Evolutionary conservation across 2,329 filamentous ascomycete species (phyloP).

Genomic region (Calonectria naviculata): DNA sequence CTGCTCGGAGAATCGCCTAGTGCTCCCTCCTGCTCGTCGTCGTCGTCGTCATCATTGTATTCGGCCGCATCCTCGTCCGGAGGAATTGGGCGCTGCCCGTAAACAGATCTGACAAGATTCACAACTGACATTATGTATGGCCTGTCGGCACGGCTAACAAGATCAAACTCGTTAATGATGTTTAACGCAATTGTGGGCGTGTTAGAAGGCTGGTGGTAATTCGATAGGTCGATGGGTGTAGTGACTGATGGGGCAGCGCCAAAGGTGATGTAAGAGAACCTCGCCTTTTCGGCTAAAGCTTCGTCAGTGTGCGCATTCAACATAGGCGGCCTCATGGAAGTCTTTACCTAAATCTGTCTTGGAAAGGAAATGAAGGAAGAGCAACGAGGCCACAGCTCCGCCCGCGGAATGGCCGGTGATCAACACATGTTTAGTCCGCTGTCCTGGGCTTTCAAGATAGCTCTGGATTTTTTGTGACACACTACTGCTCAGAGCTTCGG

Average conservation of each 20-base stretch:
- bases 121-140: slow-evolving; percentile 35
- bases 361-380: slow-evolving; percentile 30
- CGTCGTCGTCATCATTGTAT: not conserved
- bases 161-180: slow-evolving; percentile 39
- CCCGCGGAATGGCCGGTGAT: slow-evolving; percentile 39
- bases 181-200: slow-evolving; percentile 29
- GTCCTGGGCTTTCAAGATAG: not conserved
- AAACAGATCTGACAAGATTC: slow-evolving; percentile 23
- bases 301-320: not conserved
- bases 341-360: slow-evolving; percentile 19
- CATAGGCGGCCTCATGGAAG: not conserved
- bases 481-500: slow-evolving; percentile 20
- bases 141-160: slow-evolving; percentile 34
- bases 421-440: slow-evolving; percentile 25
- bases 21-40: not conserved
- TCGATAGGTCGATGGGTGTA: slow-evolving; percentile 12
- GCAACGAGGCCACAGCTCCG: slow-evolving; percentile 34
- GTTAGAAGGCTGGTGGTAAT: not conserved
- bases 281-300: slow-evolving; percentile 13
- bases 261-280: slow-evolving; percentile 36
- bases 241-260: slow-evolving; percentile 35
- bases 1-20: not conserved
- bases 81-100: not conserved
- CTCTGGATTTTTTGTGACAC: slow-evolving; percentile 16
- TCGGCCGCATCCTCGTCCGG: not conserved